A percentile compares a stretch with the other conserved stretches of the same genome.
These are phyloP conservation scores for Cyberlindnera bimundalis DNA, from an alignment of 805 yeast species.

Conservation along the genomic window DNA sequence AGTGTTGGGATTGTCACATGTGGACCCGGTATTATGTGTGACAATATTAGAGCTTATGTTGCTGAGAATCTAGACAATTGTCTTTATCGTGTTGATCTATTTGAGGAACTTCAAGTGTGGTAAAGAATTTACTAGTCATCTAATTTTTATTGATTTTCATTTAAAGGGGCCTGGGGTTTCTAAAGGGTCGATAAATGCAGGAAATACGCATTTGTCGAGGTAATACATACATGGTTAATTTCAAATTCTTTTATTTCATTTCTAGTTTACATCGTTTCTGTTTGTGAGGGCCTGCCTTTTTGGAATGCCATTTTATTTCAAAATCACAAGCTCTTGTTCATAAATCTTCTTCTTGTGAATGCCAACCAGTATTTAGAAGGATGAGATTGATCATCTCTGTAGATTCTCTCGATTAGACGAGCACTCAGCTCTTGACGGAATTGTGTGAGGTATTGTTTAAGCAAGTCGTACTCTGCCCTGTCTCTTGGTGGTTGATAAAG, in stretches of 20 bases:
- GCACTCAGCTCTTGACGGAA: conserved; percentile 91
- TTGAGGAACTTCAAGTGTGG: conserved; percentile 79
- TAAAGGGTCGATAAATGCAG: not conserved
- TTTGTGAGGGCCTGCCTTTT: too few species aligned
- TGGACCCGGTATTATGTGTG: conserved; percentile 65
- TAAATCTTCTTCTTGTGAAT: conserved; percentile 89
- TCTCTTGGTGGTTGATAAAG: conserved; percentile 70
- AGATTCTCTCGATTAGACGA: conserved; percentile 72
- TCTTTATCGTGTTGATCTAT: conserved; percentile 58
- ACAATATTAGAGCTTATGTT: conserved; percentile 47
- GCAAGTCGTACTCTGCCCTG: conserved; percentile 71
- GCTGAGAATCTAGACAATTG: conserved; percentile 39
- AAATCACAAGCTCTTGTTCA: conserved; percentile 72
- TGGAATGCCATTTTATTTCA: not conserved
- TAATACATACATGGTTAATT: too few species aligned
- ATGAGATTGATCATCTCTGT: conserved; percentile 48
- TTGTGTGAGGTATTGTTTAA: conserved; percentile 81
- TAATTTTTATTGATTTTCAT: not conserved
- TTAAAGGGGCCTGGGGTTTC: not conserved
- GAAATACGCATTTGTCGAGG: not conserved
- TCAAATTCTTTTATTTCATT: too few species aligned
- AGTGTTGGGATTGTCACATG: conserved; percentile 55
- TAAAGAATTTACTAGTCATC: conserved; percentile 28
- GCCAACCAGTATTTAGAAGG: conserved; percentile 97
- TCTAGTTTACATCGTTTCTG: not conserved